These are phyloP conservation scores for Neltuma alba DNA, from an alignment of 306 rosid genomes.

Conservation along the genomic window DNA sequence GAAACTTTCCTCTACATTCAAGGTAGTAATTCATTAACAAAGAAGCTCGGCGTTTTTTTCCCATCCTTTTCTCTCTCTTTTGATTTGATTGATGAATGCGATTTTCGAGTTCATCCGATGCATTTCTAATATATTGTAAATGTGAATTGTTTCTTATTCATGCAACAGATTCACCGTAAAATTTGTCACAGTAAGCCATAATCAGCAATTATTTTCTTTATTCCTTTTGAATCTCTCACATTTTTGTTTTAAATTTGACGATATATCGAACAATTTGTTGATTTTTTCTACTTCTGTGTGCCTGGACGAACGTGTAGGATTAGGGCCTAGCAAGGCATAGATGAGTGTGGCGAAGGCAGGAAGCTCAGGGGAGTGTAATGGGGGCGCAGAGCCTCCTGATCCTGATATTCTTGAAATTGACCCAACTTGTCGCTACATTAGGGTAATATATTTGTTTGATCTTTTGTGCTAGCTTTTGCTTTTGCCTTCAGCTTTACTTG, in stretches of 20 bases:
- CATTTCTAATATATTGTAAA: neutral
- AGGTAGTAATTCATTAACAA: neutral
- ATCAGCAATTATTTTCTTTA: neutral
- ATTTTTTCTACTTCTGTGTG: neutral
- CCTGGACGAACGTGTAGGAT: constrained; percentile 7
- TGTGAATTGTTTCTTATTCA: neutral
- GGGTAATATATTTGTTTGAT: constrained; percentile 46
- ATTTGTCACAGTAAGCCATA: neutral
- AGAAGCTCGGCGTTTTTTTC: neutral
- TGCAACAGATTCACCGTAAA: neutral
- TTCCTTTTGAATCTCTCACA: no score
- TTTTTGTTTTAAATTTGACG: neutral
- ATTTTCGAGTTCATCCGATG: neutral
- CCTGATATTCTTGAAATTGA: constrained; percentile 62
- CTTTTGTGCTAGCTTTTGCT: neutral
- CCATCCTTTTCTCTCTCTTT: no score
- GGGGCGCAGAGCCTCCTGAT: constrained; percentile 50
- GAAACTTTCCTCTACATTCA: constrained; percentile 26
- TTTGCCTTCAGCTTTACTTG: neutral
- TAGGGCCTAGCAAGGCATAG: constrained; percentile 23
- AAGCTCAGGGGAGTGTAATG: constrained; percentile 40
- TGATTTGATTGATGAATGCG: neutral
- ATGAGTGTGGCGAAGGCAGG: constrained; percentile 36
- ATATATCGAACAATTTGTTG: neutral
- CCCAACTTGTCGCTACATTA: constrained; percentile 55